A percentile compares a stretch with the other conserved stretches of the same genome.
Conservation (phyloP, 352 stramenopile species). For the Halophytophthora polymorphica region DNA sequence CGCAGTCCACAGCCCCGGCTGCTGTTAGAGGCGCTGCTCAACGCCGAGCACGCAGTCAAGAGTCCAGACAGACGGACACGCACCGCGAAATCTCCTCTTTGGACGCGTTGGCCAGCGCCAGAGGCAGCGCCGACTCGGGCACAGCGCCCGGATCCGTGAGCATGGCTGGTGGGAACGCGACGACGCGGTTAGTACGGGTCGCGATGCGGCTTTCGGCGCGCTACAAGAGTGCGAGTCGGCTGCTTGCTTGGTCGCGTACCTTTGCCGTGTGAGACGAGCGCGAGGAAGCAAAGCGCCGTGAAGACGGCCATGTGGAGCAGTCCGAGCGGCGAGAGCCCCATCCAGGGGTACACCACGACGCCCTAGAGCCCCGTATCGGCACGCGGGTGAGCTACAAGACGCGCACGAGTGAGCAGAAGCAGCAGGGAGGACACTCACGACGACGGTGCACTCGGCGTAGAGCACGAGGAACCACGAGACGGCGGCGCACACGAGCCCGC, state of each 20-base stretch:
- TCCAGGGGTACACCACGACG: conserved; percentile 89
- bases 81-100: conserved; percentile 76
- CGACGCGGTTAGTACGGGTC: too few relatives aligned
- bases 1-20: conserved; percentile 8
- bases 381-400: too few relatives aligned
- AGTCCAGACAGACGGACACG: neutral
- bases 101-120: conserved; percentile 64
- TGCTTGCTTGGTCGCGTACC: conserved; percentile 26
- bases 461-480: conserved; percentile 90
- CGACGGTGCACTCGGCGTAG: conserved; percentile 89
- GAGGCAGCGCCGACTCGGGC: conserved; percentile 90
- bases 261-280: conserved; percentile 93
- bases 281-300: conserved; percentile 80
- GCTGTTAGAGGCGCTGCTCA: neutral
- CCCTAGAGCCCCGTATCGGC: conserved; percentile 47
- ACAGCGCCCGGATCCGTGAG: conserved; percentile 97
- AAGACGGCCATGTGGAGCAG: conserved; percentile 72
- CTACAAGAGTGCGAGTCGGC: neutral
- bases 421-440: conserved; percentile 39
- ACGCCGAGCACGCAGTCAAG: neutral
- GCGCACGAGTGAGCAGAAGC: too few relatives aligned
- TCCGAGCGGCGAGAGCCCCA: conserved; percentile 68
- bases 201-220: too few relatives aligned
- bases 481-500: conserved; percentile 86
- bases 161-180: too few relatives aligned